These are phyloP conservation scores for Kodamaea anthophila DNA, from an alignment of 1,139 yeast species.

Conservation along the genomic window DNA sequence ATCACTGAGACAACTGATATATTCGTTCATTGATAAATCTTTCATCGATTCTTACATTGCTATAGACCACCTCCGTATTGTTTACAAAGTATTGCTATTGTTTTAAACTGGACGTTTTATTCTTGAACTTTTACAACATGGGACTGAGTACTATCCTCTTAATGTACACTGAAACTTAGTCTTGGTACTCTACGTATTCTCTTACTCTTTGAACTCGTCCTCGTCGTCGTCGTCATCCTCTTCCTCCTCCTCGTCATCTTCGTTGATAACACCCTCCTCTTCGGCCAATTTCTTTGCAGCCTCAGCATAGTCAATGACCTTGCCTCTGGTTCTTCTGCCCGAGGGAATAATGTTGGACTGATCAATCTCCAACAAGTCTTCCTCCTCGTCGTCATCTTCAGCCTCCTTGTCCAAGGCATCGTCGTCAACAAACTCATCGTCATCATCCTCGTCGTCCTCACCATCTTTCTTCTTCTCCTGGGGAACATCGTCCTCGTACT, in stretches of 20 bases:
- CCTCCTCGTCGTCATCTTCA: slow-evolving; percentile 57
- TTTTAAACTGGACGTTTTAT: no score
- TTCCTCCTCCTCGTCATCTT: slow-evolving; percentile 34
- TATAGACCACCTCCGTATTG: no score
- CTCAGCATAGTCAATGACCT: slow-evolving; percentile 77
- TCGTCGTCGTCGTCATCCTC: slow-evolving; percentile 37
- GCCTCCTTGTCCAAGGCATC: slow-evolving; percentile 22
- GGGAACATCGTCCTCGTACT: slow-evolving; percentile 27
- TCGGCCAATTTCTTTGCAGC: slow-evolving; percentile 70
- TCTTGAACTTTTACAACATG: slow-evolving; percentile 1
- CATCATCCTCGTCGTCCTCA: slow-evolving; percentile 43
- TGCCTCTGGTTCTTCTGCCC: slow-evolving; percentile 90
- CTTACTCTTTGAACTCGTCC: slow-evolving; percentile 5
- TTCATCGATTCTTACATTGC: no score
- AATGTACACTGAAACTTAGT: neutral
- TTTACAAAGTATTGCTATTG: no score
- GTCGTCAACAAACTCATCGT: slow-evolving; percentile 42
- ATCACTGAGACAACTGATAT: no score
- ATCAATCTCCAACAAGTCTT: slow-evolving; percentile 79
- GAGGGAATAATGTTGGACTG: slow-evolving; percentile 73
- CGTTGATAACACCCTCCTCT: slow-evolving; percentile 32
- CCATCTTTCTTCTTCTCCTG: slow-evolving; percentile 29
- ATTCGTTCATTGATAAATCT: no score
- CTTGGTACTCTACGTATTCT: neutral
- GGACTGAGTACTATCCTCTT: neutral